Base-by-base conservation (phyloP, 441 rosid genomes). In the Adansonia madagascariensis region DNA sequence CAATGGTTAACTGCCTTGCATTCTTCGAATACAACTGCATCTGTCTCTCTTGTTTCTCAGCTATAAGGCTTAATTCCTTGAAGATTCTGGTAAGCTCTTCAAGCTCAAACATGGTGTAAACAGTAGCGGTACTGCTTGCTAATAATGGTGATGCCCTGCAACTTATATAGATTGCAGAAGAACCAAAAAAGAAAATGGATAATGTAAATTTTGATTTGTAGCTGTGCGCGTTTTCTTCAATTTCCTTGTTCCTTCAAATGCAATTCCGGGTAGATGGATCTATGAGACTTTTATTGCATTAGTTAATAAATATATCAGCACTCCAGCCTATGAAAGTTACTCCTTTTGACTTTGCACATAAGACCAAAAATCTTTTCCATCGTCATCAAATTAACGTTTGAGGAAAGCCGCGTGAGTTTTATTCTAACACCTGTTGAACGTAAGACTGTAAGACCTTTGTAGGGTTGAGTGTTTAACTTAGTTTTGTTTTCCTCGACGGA, bases 171-270 rank as follows among this genome's bases (percentile, higher is more conserved):
- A 62, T 31, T 27, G 17, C 66, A 12, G 4, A 59, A 20, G 1
- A 3, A 59, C 1, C 4, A 27, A 27, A 27, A 27, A 27, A 22
- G 0, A 3, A 27, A 14, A 22, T 22, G 55, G 53, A 44, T 44
- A 2, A 9, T 18, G 53, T 1, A 10, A 66, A 66, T 9, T 10
- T 12, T 18, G 10, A 18, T 8, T 6, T 6, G 71, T 0, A 0
- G 22, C 15, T 47, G 11, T 50, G 15, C 74, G 74, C 61, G 61
- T 70, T 70, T 70, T 70, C 12, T 15, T 70, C 46, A 27, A 15
- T 27, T 52, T 70, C 74, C 47, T 50, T 3, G 74, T 50, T 27
- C 46, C 47, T 68, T 68, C 73, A 6, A 12, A 1, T 67, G 55
- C 72, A 20, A 15, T 50, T 52, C 61, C 74, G 27, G 61, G 61